These are phyloP conservation scores for Gossypium rotundifolium DNA, from an alignment of 345 rosid genomes.

Conservation along the genomic window DNA sequence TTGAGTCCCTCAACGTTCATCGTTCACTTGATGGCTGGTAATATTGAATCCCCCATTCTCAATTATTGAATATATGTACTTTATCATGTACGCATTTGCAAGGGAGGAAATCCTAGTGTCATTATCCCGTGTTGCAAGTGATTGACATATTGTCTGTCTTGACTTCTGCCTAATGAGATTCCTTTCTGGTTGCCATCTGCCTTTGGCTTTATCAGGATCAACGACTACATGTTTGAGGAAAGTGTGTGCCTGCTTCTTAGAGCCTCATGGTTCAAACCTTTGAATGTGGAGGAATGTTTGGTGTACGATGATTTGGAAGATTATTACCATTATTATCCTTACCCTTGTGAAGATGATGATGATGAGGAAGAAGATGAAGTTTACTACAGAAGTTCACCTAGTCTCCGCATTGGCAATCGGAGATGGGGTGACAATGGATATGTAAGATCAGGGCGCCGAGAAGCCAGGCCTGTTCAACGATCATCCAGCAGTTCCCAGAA, in stretches of 20 bases:
- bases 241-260: constrained; percentile 86
- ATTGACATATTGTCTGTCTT: background rate
- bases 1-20: constrained; percentile 78
- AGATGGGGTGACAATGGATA: constrained; percentile 96
- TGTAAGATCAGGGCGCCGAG: constrained; percentile 77
- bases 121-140: background rate
- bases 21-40: constrained; percentile 87
- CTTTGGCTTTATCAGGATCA: constrained; percentile 36
- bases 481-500: constrained; percentile 31
- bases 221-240: constrained; percentile 92
- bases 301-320: constrained; percentile 37
- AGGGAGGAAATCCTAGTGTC: background rate
- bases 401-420: constrained; percentile 67
- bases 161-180: too few species aligned
- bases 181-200: background rate
- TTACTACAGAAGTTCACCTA: constrained; percentile 42
- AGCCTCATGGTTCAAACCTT: constrained; percentile 76
- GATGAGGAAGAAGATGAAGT: constrained; percentile 65
- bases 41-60: background rate
- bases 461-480: constrained; percentile 62
- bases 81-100: background rate
- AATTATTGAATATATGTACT: background rate
- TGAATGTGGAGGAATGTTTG: constrained; percentile 42
- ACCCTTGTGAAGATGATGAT: constrained; percentile 42
- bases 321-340: constrained; percentile 42